Evolutionary conservation across 2,329 filamentous ascomycete genomes (phyloP), one percentile per base, ranked within the genome.

Genomic region (Xylariomycetidae sp.): DNA sequence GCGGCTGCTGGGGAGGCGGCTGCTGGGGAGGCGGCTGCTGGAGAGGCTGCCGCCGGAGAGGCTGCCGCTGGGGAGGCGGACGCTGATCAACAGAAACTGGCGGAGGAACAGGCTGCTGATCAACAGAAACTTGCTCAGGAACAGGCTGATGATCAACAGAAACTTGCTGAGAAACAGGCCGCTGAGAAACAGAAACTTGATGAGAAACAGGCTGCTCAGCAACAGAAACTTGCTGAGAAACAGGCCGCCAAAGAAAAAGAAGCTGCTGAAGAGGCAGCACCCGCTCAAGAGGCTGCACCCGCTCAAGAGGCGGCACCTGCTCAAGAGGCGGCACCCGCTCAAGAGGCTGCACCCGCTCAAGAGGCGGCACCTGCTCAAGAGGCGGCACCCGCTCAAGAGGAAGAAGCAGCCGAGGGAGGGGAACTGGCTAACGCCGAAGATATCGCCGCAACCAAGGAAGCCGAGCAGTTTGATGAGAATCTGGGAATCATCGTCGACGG

Each of bases 391-490:
- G 13, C 27, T 5, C n/a, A 16, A 17, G 13, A 17, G 8, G 31
- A 27, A 33, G 23, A 16, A n/a, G 31, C 15, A 14, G 26, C 34
- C 12, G 31, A 16, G 19, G 31, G n/a, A 16, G 34, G 17, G 6
- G 30, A 36, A n/a, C 25, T 33, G 15, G 25, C 17, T 9, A 27
- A 30, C 16, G 32, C 36, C 9, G 35, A 25, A 13, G 42, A 44
- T 7, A 25, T 37, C n/a, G 33, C 30, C 6, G 45, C 41, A 2
- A 33, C 40, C 5, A 29, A 34, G 15, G 45, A 44, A 27, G 32
- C 35, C 17, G 41, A 46, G 23, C 34, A 45, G 9, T 49, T 46
- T 42, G 34, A 45, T 19, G 38, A 32, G 16, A 42, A 44, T 27
- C 14, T 27, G 14, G 45, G 45, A 26, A 46, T 47, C 29, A 41